A percentile compares a stretch with the other conserved stretches of the same genome.
Conservation (phyloP, 2,329 filamentous ascomycete species). For the Diaporthe destruens region DNA sequence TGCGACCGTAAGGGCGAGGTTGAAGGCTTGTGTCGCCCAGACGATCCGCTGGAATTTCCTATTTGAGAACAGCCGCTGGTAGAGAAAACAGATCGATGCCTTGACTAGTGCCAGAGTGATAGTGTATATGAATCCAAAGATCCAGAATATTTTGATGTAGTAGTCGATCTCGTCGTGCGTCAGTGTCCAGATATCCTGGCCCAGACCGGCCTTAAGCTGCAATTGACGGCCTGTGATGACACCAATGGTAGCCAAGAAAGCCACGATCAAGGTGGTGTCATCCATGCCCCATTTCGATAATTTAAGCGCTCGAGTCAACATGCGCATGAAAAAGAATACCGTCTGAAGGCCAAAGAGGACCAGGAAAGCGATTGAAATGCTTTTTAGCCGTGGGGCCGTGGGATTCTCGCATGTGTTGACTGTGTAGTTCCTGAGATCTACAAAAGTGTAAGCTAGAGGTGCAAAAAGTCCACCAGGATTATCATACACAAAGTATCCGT, state of each 20-base stretch:
- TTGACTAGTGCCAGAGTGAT: constrained; percentile 9
- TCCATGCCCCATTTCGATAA: constrained; percentile 49
- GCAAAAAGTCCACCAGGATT: background rate
- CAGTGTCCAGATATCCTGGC: constrained; percentile 42
- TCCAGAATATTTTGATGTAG: constrained; percentile 33
- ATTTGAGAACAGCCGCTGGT: constrained; percentile 31
- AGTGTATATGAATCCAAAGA: constrained; percentile 47
- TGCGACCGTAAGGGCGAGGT: constrained; percentile 33
- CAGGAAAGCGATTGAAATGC: background rate
- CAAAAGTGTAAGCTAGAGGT: background rate
- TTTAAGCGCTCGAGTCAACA: constrained; percentile 50
- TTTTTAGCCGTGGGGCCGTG: background rate
- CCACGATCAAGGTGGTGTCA: constrained; percentile 50
- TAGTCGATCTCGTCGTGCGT: constrained; percentile 39
- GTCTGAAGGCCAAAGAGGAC: constrained; percentile 50
- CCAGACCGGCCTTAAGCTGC: constrained; percentile 53
- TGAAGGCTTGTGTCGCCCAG: constrained; percentile 37
- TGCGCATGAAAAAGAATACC: constrained; percentile 54
- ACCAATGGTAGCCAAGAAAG: constrained; percentile 42
- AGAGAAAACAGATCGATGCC: constrained; percentile 31
- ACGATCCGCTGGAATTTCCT: constrained; percentile 16
- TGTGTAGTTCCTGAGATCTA: constrained; percentile 12
- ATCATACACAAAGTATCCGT: background rate
- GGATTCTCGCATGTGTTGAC: background rate
- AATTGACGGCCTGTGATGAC: constrained; percentile 45